Conservation (phyloP, 1,139 yeast species). For the Debaryomyces subglobosus region DNA sequence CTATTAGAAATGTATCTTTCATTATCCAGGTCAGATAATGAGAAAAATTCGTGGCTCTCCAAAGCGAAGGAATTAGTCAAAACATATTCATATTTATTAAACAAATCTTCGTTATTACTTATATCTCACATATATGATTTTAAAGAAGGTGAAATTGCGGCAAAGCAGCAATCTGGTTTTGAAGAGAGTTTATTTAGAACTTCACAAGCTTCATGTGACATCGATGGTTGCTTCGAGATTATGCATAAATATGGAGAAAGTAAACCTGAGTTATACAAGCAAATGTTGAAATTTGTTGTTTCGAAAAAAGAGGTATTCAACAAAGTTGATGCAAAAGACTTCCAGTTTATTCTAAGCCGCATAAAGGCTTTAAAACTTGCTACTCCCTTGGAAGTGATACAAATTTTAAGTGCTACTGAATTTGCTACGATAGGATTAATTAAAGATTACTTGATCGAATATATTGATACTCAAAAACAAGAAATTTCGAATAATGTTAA, state of each 20-base stretch:
- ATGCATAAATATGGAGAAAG: constrained; percentile 61
- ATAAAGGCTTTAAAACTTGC: constrained; percentile 58
- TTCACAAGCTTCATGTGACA: constrained; percentile 59
- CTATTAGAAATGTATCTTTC: constrained; percentile 80
- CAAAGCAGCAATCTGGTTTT: constrained; percentile 46
- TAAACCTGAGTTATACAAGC: constrained; percentile 66
- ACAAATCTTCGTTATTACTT: constrained; percentile 61
- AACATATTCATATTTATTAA: constrained; percentile 48
- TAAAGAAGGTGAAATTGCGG: constrained; percentile 47
- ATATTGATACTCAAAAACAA: constrained; percentile 59
- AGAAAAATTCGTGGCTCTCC: constrained; percentile 54
- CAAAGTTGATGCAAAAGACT: constrained; percentile 55
- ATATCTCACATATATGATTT: constrained; percentile 68
- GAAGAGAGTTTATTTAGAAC: constrained; percentile 70
- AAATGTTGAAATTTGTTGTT: constrained; percentile 67
- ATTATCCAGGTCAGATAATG: constrained; percentile 46
- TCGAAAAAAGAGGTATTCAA: constrained; percentile 58
- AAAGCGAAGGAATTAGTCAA: constrained; percentile 63
- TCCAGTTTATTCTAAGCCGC: constrained; percentile 52
- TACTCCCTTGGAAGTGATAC: constrained; percentile 77
- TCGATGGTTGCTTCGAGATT: constrained; percentile 57
- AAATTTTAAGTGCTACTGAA: constrained; percentile 63
- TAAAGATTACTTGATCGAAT: constrained; percentile 67
- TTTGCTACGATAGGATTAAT: constrained; percentile 76
- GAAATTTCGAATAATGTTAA: constrained; percentile 72